Evolutionary conservation across 2,329 filamentous ascomycete genomes (phyloP).

Genomic region (Aspergillus sp.): DNA sequence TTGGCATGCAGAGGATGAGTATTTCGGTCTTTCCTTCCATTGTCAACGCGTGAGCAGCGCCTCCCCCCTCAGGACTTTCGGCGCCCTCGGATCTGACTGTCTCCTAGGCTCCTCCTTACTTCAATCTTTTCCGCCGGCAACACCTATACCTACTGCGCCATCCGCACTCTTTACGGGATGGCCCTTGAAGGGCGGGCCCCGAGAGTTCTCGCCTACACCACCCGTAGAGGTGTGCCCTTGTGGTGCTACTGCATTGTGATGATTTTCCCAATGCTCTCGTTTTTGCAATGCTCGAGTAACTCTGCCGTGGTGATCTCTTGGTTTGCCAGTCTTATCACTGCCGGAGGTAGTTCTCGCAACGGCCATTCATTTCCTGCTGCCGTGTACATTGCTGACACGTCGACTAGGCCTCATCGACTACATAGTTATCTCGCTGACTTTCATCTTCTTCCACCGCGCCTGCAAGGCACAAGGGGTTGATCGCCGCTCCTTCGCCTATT

Average conservation of each 20-base stretch:
- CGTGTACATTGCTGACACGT: slow-evolving; percentile 23
- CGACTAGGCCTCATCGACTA: slow-evolving; percentile 45
- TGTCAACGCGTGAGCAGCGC: slow-evolving; percentile 41
- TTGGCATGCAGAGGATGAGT: slow-evolving; percentile 50
- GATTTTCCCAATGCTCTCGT: slow-evolving; percentile 45
- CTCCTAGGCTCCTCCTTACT: slow-evolving; percentile 35
- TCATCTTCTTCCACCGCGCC: slow-evolving; percentile 50
- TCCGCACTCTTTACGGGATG: slow-evolving; percentile 45
- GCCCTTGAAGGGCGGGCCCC: slow-evolving; percentile 46
- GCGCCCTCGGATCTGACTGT: background rate
- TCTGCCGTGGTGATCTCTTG: slow-evolving; percentile 45
- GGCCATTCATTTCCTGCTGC: too few species aligned
- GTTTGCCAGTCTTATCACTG: slow-evolving; percentile 50
- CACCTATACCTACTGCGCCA: slow-evolving; percentile 47
- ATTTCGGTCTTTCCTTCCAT: slow-evolving; percentile 48
- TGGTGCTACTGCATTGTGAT: slow-evolving; percentile 48
- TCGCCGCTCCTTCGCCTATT: slow-evolving; percentile 48
- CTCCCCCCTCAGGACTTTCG: background rate
- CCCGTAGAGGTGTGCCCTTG: slow-evolving; percentile 52
- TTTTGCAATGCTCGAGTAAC: slow-evolving; percentile 43
- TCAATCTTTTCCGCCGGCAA: slow-evolving; percentile 50
- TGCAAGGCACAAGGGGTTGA: slow-evolving; percentile 43
- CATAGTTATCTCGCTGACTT: slow-evolving; percentile 51
- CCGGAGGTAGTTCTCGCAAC: slow-evolving; percentile 31
- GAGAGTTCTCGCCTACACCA: slow-evolving; percentile 49